These are phyloP conservation scores for Cladophialophora yegresii DNA, from an alignment of 2,329 filamentous ascomycete species.

Conservation along the genomic window DNA sequence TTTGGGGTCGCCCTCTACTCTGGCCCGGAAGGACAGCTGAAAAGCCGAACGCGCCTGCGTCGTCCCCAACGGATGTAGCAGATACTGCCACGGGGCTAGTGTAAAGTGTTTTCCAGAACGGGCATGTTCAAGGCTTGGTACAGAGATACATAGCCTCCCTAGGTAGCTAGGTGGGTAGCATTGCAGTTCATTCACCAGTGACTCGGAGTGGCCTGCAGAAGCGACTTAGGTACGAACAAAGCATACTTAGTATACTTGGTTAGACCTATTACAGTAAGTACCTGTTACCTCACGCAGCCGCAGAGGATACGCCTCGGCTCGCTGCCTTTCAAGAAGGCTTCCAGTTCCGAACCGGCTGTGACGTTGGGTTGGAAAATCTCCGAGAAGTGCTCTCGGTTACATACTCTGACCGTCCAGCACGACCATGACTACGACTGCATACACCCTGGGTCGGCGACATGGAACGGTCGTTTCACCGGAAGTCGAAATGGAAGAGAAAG, in stretches of 20 bases:
- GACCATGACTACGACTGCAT: too few relatives aligned
- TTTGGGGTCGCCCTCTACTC: not conserved
- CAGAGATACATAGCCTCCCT: too few relatives aligned
- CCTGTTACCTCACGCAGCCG: not conserved
- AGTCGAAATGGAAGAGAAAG: too few relatives aligned
- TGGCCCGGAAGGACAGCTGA: slow-evolving; percentile 1
- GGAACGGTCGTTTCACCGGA: too few relatives aligned
- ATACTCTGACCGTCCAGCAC: not conserved
- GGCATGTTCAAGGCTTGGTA: slow-evolving; percentile 13
- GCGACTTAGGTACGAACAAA: not conserved
- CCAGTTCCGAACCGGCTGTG: slow-evolving; percentile 8
- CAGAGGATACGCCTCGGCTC: not conserved
- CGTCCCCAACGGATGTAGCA: not conserved
- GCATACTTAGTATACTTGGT: too few relatives aligned
- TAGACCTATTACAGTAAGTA: too few relatives aligned
- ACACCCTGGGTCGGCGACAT: too few relatives aligned
- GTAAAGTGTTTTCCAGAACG: slow-evolving; percentile 8
- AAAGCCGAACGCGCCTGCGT: not conserved
- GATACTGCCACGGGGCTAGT: not conserved
- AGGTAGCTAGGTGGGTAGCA: too few relatives aligned
- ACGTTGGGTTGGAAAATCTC: slow-evolving; percentile 3
- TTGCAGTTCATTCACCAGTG: too few relatives aligned
- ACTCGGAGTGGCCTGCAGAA: not conserved
- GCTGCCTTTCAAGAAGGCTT: too few relatives aligned
- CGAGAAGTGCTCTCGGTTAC: not conserved